Evolutionary conservation across 345 rosid species (phyloP), one percentile per base, ranked within the genome.

Genomic region (Eucalyptus shirleyi): DNA sequence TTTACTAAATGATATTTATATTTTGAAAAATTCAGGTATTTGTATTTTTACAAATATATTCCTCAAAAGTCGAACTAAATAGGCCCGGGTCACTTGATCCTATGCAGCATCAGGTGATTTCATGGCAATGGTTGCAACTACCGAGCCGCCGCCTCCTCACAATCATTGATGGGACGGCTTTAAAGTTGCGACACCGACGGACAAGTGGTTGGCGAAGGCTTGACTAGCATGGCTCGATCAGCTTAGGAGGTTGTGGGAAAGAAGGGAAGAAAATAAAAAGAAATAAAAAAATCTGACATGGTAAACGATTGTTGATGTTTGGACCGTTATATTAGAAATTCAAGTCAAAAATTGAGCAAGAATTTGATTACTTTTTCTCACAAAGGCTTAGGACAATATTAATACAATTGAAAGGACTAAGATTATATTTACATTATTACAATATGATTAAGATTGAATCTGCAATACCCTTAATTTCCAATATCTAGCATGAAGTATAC

Each of bases 11-110:
- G 4, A 47, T 47, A 47, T 47, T 3, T 47, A 0, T 0, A 45
- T 45, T 45, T 45, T 45, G 4, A 3, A 47, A 47, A 47, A 1
- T 1, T 1, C 4, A 10, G 0, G 1, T 45, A 45, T 45, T 45
- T 45, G 0, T 47, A 47, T 11, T 47, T 47, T 47, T 3, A 4
- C 12, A 47, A 47, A 47, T 47, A 0, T 0, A 47, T 47, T 47
- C 0, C 0, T 11, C 1, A 47, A 47, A 47, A 3, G 1, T 47
- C 12, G 12, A 10, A 47, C 49, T 0, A 47, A 47, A 47, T 0
- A 3, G 12, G 12, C 49, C 13, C 3, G 17, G 2, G 1, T 13
- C 4, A 2, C 34, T 60, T 3, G 69, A 59, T 60, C 69, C 17
- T 12, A 60, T 13, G 17, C 34, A 28, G 34, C 69, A 28, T 28